These are phyloP conservation scores for Arthrinium puccinioides DNA, from an alignment of 2,329 filamentous ascomycete genomes.

Conservation along the genomic window DNA sequence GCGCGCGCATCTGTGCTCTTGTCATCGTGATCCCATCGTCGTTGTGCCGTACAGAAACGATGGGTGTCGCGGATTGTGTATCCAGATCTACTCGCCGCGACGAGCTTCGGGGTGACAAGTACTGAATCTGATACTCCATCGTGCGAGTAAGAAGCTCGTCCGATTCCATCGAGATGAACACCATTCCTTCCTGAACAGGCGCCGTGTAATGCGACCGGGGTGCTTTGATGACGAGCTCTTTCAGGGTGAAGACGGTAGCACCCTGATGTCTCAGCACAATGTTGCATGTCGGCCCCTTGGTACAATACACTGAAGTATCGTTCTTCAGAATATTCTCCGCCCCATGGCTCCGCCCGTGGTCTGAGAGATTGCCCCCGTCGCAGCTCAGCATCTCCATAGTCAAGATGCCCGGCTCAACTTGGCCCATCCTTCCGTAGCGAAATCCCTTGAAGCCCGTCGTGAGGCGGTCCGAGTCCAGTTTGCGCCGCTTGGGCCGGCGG, in stretches of 20 bases:
- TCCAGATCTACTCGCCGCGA: conserved; percentile 17
- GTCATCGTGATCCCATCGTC: conserved; percentile 43
- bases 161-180: conserved; percentile 82
- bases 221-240: conserved; percentile 82
- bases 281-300: conserved; percentile 80
- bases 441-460: conserved; percentile 48
- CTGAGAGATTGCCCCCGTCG: conserved; percentile 68
- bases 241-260: conserved; percentile 71
- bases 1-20: conserved; percentile 33
- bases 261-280: conserved; percentile 78
- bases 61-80: conserved; percentile 23
- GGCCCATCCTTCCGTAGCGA: conserved; percentile 79
- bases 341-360: conserved; percentile 51
- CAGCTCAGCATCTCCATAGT: conserved; percentile 86
- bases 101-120: conserved; percentile 28
- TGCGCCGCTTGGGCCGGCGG: conserved; percentile 59
- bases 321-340: conserved; percentile 78
- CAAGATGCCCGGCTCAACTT: conserved; percentile 74
- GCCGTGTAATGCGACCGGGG: conserved; percentile 76
- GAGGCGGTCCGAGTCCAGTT: conserved; percentile 57
- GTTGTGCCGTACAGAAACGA: conserved; percentile 45
- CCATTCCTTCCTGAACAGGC: conserved; percentile 87
- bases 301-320: conserved; percentile 83
- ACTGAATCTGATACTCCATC: conserved; percentile 68
- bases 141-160: conserved; percentile 70